Evolutionary conservation across 2,329 filamentous ascomycete genomes (phyloP).

Genomic region (Colletotrichum shisoi): DNA sequence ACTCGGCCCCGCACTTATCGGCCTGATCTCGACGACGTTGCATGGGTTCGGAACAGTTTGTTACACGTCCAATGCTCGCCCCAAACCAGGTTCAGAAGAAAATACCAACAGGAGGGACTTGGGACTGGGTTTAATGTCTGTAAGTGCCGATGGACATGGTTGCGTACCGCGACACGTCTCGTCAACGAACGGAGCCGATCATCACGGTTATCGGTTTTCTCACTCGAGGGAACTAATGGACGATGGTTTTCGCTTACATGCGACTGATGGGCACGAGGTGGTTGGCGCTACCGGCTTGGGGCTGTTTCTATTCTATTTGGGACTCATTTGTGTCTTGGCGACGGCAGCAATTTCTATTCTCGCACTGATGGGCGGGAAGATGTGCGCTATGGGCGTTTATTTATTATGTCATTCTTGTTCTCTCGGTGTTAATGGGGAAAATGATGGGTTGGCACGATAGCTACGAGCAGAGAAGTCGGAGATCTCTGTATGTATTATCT

Average conservation of each 20-base stretch:
- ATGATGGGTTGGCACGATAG: slow-evolving; percentile 33
- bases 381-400: slow-evolving; percentile 32
- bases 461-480: slow-evolving; percentile 31
- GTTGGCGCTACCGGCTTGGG: slow-evolving; percentile 29
- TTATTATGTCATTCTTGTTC: slow-evolving; percentile 34
- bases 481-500: slow-evolving; percentile 36
- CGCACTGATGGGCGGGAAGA: slow-evolving; percentile 15
- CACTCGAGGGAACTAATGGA: slow-evolving; percentile 13
- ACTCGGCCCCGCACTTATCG: slow-evolving; percentile 20
- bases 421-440: slow-evolving; percentile 29
- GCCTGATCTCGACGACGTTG: slow-evolving; percentile 25
- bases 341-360: slow-evolving; percentile 21
- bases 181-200: slow-evolving; percentile 30
- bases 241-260: slow-evolving; percentile 13
- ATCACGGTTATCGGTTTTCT: slow-evolving; percentile 15
- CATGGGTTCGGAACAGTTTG: slow-evolving; percentile 27
- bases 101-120: slow-evolving; percentile 9
- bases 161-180: slow-evolving; percentile 1
- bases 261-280: slow-evolving; percentile 24
- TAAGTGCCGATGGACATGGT: slow-evolving; percentile 12
- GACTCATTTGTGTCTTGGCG: slow-evolving; percentile 17
- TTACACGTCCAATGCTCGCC: slow-evolving; percentile 22
- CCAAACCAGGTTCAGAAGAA: slow-evolving; percentile 16
- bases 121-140: slow-evolving; percentile 39
- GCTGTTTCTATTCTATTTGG: slow-evolving; percentile 25